Conservation (phyloP, 805 yeast species). For the Lachancea meyersii region DNA sequence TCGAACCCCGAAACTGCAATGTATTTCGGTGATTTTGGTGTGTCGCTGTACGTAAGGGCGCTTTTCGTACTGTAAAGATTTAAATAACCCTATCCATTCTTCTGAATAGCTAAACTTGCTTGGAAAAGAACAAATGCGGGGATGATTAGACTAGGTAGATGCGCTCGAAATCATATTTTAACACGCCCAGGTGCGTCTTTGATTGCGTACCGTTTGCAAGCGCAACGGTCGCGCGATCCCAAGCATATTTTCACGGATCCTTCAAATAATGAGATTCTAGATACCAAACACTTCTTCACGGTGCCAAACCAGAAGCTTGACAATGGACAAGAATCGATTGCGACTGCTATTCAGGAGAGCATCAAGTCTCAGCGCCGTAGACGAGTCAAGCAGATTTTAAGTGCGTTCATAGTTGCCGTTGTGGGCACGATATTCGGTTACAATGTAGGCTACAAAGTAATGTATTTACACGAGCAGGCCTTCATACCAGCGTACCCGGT, state of each 20-base stretch:
- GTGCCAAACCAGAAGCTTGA: conserved; percentile 7
- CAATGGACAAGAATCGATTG: conserved; percentile 1
- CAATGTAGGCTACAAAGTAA: conserved; percentile 25
- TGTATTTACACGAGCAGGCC: conserved; percentile 21
- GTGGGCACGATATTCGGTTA: conserved; percentile 25
- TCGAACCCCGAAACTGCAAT: not conserved
- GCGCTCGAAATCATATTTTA: not conserved
- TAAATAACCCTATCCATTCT: not conserved
- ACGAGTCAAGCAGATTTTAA: conserved; percentile 14
- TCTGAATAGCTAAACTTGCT: not conserved
- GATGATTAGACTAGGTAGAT: not conserved
- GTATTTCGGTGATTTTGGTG: not conserved
- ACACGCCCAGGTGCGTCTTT: not conserved
- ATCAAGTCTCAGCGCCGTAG: conserved; percentile 18
- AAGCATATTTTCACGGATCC: conserved; percentile 20
- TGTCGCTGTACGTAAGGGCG: too few relatives aligned
- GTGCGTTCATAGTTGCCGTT: conserved; percentile 13
- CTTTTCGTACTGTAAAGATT: not conserved
- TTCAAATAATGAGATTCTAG: conserved; percentile 9
- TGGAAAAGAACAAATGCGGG: not conserved
- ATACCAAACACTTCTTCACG: conserved; percentile 26
- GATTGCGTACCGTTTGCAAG: not conserved
- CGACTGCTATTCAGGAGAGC: conserved; percentile 16
- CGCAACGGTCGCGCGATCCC: conserved; percentile 10
- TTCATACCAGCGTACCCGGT: conserved; percentile 27